Evolutionary conservation across 257 asterid species (phyloP).

Genomic region (Hygrophila difformis): DNA sequence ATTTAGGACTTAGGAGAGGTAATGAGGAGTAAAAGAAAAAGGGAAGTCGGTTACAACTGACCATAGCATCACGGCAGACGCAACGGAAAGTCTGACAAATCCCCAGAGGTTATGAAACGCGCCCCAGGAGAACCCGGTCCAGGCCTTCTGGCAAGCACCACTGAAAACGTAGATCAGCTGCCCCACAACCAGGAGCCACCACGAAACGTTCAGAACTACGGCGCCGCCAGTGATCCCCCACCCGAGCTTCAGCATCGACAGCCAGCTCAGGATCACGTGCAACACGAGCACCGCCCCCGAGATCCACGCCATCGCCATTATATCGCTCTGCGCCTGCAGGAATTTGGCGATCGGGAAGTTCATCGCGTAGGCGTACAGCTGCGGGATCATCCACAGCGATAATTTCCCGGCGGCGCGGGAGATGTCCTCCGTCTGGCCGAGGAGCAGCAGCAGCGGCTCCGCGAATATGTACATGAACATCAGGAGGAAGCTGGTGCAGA

Average conservation of each 20-base stretch:
- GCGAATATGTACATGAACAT: conserved; percentile 37
- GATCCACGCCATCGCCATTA: conserved; percentile 37
- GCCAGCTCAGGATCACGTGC: conserved; percentile 45
- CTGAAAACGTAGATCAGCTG: conserved; percentile 35
- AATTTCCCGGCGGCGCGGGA: conserved; percentile 35
- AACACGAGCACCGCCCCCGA: conserved; percentile 24
- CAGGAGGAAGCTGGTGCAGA: conserved; percentile 17
- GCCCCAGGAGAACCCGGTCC: conserved; percentile 42
- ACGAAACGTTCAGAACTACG: conserved; percentile 30
- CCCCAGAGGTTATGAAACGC: conserved; percentile 43
- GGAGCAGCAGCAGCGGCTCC: conserved; percentile 22
- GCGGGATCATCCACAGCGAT: conserved; percentile 61
- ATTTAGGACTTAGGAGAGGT: too few species aligned
- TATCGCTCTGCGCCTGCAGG: conserved; percentile 61
- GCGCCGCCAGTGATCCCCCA: conserved; percentile 60
- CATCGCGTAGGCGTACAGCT: conserved; percentile 45
- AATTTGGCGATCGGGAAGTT: conserved; percentile 52
- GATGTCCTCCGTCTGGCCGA: conserved; percentile 35
- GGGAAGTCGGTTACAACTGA: background rate
- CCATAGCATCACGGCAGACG: conserved; percentile 63
- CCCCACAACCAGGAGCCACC: conserved; percentile 56
- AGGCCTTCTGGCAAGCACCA: conserved; percentile 48
- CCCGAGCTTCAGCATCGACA: conserved; percentile 39
- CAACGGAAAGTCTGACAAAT: conserved; percentile 41
- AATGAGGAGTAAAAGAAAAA: background rate